Conservation (phyloP, 208 protist species). For the Leishmania tropica region DNA sequence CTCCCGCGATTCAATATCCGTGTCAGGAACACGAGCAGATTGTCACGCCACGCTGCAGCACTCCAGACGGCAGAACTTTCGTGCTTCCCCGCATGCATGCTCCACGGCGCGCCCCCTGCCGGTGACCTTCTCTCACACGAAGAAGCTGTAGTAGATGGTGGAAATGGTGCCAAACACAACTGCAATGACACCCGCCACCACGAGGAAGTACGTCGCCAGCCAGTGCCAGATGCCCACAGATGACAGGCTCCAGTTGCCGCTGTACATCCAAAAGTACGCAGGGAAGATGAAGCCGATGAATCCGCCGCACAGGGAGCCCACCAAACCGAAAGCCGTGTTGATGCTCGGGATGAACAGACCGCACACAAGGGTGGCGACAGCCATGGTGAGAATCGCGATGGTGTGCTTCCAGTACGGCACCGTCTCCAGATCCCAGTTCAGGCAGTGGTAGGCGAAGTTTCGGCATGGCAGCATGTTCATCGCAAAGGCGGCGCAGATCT, state of each 20-base stretch:
- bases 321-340: slow-evolving; percentile 15
- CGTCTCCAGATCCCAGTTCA: slow-evolving; percentile 60
- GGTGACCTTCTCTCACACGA: not conserved
- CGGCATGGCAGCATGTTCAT: slow-evolving; percentile 66
- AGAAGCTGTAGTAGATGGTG: slow-evolving; percentile 47
- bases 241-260: slow-evolving; percentile 56
- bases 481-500: slow-evolving; percentile 64
- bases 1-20: too few relatives aligned
- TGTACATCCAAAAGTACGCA: slow-evolving; percentile 67
- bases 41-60: too few relatives aligned
- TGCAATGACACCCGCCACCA: slow-evolving; percentile 64
- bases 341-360: slow-evolving; percentile 65
- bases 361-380: slow-evolving; percentile 17
- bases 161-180: slow-evolving; percentile 69
- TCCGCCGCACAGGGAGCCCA: slow-evolving; percentile 4
- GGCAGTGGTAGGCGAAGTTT: slow-evolving; percentile 62
- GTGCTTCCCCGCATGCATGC: too few relatives aligned
- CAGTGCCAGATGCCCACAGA: slow-evolving; percentile 55
- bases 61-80: too few relatives aligned
- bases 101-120: not conserved
- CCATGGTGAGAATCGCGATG: slow-evolving; percentile 31
- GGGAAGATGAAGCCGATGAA: slow-evolving; percentile 13
- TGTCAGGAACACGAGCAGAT: too few relatives aligned
- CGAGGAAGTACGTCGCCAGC: slow-evolving; percentile 41
- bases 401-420: slow-evolving; percentile 75